phyloP scores from a whole-genome alignment of 1,284 basidiomycete genomes.

The Tilletia setariae region DNA sequence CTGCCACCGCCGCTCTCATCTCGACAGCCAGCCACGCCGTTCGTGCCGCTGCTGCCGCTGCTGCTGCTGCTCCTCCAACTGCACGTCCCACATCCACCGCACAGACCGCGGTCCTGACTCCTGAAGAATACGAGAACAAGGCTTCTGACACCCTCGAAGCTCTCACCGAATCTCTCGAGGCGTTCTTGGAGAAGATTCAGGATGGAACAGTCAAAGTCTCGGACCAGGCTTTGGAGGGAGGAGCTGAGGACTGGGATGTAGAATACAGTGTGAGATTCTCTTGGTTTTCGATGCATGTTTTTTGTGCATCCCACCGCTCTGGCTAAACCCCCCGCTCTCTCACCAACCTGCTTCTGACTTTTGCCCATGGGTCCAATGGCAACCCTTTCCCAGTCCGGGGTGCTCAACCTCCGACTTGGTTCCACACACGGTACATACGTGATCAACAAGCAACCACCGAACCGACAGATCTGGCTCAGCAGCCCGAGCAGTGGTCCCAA shows the following conservation, averaged over 20 bases:
- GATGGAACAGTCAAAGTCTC: background rate
- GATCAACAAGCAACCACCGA: constrained; percentile 98
- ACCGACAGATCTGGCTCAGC: constrained; percentile 97
- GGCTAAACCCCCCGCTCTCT: too few species aligned
- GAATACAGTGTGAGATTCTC: constrained; percentile 68
- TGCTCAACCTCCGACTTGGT: constrained; percentile 80
- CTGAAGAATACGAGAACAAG: constrained; percentile 10
- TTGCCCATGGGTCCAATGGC: too few species aligned
- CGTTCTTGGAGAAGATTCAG: background rate
- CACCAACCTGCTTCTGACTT: too few species aligned
- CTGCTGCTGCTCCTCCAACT: background rate
- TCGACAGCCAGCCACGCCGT: background rate
- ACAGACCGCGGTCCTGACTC: background rate
- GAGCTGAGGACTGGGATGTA: constrained; percentile 69
- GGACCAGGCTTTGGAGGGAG: constrained; percentile 15
- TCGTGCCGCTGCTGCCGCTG: background rate
- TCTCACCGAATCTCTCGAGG: constrained; percentile 12
- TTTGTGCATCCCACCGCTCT: too few species aligned
- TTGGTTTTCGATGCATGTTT: too few species aligned
- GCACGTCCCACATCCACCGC: background rate
- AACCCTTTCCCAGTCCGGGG: constrained; percentile 69
- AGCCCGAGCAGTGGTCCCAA: constrained; percentile 64
- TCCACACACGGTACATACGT: constrained; percentile 83
- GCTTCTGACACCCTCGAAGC: constrained; percentile 5
- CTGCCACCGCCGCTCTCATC: background rate